Base-by-base conservation (phyloP, 345 rosid genomes). In the Noccaea bulbosa region DNA sequence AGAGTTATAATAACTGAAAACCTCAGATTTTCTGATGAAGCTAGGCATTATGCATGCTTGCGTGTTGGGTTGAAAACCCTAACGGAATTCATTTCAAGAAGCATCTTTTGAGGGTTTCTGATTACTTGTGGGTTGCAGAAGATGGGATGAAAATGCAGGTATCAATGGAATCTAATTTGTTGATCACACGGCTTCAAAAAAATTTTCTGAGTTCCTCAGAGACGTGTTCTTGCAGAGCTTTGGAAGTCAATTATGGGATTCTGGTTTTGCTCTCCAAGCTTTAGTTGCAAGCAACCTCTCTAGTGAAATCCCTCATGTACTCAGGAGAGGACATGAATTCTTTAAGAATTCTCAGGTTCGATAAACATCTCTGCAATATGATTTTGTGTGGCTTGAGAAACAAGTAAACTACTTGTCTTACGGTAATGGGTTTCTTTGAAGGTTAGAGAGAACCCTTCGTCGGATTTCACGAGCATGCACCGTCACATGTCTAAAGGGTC, bases 111-210 rank as follows among this genome's bases (percentile, higher is more conserved):
- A 82, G 97, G 75, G 68, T 91, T 24, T 74, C 91, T 0, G 98
- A 93, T 76, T 93, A 85, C 69, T 53, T 89, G 46, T 93, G 96
- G 98, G 77, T 91, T 61, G 97, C 90, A 47, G 97, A 93, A 79
- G 98, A 93, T 79, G 98, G 97, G 75, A 87, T 93, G 86, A 93
- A 91, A 81, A 81, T 89, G 89, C 93, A 88, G 89, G 74, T 66
- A 38, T 39, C 46, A 46, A 65, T 60, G 20, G 45, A 54, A 55
- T 46, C 45, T 5, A 2, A 27, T 38, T 20, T 64, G 24, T 46
- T 58, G 51, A 3, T 64, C 24, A 6, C 14, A 10, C 11, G 33
- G 12, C 8, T 8, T 37, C 30, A 27, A 27, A 27, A 39, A 16
- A 39, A 4, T 12, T 8, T 12, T 22, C 3, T 62, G 54, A 39